Evolutionary conservation across 257 asterid species (phyloP).

Genomic region (Nicotiana otophora): DNA sequence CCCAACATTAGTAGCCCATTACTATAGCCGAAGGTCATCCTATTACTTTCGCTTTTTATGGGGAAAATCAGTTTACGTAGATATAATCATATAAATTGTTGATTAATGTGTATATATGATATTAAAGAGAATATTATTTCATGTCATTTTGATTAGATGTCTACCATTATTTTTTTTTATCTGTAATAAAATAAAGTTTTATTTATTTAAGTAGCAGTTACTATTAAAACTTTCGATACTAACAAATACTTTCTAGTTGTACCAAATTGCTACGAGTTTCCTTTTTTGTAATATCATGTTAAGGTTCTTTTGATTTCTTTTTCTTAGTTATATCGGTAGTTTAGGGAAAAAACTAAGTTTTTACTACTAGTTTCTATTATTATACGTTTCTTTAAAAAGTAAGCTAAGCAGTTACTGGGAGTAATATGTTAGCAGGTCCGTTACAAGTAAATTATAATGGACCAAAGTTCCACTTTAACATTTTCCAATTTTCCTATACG

Average conservation of each 20-base stretch:
- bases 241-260: neutral
- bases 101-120: neutral
- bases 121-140: neutral
- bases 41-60: neutral
- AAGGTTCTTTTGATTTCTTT: neutral
- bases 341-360: too few species aligned
- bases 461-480: neutral
- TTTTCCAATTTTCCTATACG: neutral
- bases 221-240: neutral
- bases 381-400: neutral
- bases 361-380: neutral
- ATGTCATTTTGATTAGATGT: neutral
- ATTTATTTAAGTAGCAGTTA: neutral
- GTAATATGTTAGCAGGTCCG: neutral
- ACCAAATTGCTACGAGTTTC: neutral
- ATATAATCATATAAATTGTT: neutral
- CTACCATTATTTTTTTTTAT: neutral
- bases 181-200: neutral
- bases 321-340: neutral
- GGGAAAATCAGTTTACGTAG: neutral
- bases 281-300: too few species aligned
- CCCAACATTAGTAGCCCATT: neutral
- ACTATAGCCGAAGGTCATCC: too few species aligned
- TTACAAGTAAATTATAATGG: neutral
- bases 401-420: neutral